phyloP scores from a whole-genome alignment of 495 filamentous ascomycete species.

The Lasiosphaeria ovina region DNA sequence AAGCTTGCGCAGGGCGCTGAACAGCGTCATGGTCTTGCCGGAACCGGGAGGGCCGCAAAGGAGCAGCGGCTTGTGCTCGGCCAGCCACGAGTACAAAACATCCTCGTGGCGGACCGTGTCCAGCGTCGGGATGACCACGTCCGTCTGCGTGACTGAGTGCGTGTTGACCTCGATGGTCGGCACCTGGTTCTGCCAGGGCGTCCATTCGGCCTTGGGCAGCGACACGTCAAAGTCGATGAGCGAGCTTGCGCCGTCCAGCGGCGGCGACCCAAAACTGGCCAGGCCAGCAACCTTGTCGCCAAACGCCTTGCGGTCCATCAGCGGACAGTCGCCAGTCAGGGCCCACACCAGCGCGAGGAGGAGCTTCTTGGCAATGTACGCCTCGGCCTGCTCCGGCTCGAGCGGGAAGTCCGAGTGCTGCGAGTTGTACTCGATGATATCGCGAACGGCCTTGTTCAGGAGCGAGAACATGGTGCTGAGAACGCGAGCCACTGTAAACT shows the following conservation, averaged over 20 bases:
- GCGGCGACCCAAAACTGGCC: conserved; percentile 79
- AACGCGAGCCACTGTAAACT: conserved; percentile 85
- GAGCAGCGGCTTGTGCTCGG: conserved; percentile 94
- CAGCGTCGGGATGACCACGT: conserved; percentile 94
- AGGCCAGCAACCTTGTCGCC: conserved; percentile 77
- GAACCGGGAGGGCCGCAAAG: conserved; percentile 97
- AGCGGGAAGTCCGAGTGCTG: conserved; percentile 93
- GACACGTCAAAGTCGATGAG: conserved; percentile 94
- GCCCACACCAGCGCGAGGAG: conserved; percentile 91
- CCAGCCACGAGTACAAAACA: conserved; percentile 96
- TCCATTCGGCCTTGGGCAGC: conserved; percentile 83
- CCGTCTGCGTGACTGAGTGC: conserved; percentile 93
- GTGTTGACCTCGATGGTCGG: conserved; percentile 95
- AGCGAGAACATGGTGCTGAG: conserved; percentile 93
- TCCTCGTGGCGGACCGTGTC: conserved; percentile 98
- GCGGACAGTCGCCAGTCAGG: conserved; percentile 89
- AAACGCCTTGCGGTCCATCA: conserved; percentile 82
- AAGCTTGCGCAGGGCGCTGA: conserved; percentile 91
- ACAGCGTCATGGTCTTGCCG: conserved; percentile 99
- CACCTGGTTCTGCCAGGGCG: conserved; percentile 89
- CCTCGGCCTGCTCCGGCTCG: conserved; percentile 82
- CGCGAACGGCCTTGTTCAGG: conserved; percentile 86
- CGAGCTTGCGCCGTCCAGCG: conserved; percentile 68
- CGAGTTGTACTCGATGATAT: conserved; percentile 90
- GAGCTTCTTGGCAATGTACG: conserved; percentile 87